These are phyloP conservation scores for Leccinum obscurum DNA, from an alignment of 768 basidiomycete species.

Conservation along the genomic window DNA sequence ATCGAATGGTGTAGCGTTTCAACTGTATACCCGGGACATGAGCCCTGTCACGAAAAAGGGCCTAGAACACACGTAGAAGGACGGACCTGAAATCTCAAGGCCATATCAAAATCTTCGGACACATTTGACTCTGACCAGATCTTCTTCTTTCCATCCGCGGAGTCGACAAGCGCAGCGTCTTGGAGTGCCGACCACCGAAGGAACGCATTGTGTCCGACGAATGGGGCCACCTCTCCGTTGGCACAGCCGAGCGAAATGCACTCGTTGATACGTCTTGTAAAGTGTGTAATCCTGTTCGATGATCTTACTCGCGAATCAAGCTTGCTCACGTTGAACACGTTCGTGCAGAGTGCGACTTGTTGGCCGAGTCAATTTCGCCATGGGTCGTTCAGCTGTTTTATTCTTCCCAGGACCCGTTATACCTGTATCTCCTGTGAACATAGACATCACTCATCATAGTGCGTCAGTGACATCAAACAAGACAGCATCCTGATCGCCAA, in stretches of 20 bases:
- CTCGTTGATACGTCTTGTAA: slow-evolving; percentile 86
- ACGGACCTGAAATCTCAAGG: slow-evolving; percentile 47
- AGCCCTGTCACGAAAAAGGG: not conserved
- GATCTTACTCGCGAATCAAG: slow-evolving; percentile 41
- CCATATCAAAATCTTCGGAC: slow-evolving; percentile 74
- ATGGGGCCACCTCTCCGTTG: slow-evolving; percentile 76
- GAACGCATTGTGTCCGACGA: slow-evolving; percentile 89
- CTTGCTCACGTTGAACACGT: slow-evolving; percentile 74
- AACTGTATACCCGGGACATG: slow-evolving; percentile 10
- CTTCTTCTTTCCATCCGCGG: slow-evolving; percentile 56
- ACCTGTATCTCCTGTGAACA: slow-evolving; percentile 49
- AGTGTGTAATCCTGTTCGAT: slow-evolving; percentile 68
- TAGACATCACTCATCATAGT: slow-evolving; percentile 1
- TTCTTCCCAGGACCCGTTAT: slow-evolving; percentile 95
- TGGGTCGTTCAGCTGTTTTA: slow-evolving; percentile 99
- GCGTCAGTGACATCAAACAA: slow-evolving; percentile 91
- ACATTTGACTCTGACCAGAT: slow-evolving; percentile 70
- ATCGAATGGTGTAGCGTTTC: slow-evolving; percentile 34
- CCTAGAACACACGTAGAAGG: not conserved
- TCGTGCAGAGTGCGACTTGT: slow-evolving; percentile 92
- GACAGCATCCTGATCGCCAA: slow-evolving; percentile 99
- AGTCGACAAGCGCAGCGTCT: slow-evolving; percentile 75
- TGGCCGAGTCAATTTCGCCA: slow-evolving; percentile 93
- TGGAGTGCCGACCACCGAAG: slow-evolving; percentile 88
- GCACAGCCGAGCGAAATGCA: slow-evolving; percentile 77